Evolutionary conservation across 106 monocot species (phyloP).

Genomic region (Dioscorea alata): DNA sequence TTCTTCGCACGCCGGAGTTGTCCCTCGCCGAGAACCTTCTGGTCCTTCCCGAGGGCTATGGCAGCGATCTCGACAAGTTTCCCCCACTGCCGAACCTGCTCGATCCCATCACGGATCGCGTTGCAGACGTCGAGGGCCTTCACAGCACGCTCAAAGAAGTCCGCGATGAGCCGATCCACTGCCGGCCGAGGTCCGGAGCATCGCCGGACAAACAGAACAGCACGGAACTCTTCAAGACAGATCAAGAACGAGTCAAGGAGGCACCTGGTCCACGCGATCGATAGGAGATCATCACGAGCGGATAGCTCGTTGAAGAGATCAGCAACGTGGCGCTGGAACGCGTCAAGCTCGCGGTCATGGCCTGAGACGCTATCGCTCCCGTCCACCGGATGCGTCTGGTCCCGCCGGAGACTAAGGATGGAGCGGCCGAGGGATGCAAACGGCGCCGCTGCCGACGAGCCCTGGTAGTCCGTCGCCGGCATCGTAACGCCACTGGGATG

Average conservation of each 20-base stretch:
- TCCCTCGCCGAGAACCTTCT: constrained; percentile 28
- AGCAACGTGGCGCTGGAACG: constrained; percentile 50
- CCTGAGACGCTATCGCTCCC: constrained; percentile 7
- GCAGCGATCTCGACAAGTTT: constrained; percentile 43
- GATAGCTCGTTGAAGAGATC: constrained; percentile 50
- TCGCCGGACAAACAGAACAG: constrained; percentile 20
- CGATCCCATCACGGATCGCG: constrained; percentile 56
- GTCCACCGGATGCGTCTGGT: constrained; percentile 28
- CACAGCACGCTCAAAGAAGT: constrained; percentile 61
- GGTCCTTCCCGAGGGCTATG: constrained; percentile 1
- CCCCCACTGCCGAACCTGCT: constrained; percentile 52
- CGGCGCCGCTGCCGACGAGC: constrained; percentile 22
- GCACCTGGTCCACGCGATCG: constrained; percentile 41
- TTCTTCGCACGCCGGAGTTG: constrained; percentile 49
- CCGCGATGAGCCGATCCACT: constrained; percentile 35
- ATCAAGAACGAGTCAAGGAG: constrained; percentile 56
- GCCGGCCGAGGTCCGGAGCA: constrained; percentile 19
- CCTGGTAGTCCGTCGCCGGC: constrained; percentile 47
- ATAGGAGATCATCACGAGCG: constrained; percentile 30
- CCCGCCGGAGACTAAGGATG: constrained; percentile 41
- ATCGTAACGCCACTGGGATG: neutral
- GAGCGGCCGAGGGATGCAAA: constrained; percentile 49
- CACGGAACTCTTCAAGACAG: constrained; percentile 54
- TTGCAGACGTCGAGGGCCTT: constrained; percentile 71
- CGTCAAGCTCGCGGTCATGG: constrained; percentile 34